A percentile compares a stretch with the other conserved stretches of the same genome.
Evolutionary conservation across 1,139 yeast species (phyloP).

Genomic region (Suhomyces bribrorum): DNA sequence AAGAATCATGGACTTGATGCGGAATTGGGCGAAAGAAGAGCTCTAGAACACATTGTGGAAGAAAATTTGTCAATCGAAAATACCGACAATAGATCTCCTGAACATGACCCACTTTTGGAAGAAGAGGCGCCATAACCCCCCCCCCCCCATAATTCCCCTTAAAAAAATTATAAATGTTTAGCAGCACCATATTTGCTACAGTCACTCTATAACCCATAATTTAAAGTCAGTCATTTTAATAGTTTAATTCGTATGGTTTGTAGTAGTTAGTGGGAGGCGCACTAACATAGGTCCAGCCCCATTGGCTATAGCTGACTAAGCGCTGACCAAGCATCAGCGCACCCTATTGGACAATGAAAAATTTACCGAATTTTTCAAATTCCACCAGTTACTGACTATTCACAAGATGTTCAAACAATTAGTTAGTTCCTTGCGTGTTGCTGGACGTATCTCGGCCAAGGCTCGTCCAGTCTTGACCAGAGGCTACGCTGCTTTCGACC

Average conservation of each 20-base stretch:
- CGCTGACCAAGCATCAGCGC: not conserved
- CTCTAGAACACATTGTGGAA: slow-evolving; percentile 35
- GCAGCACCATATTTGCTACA: no score
- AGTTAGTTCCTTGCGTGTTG: slow-evolving; percentile 22
- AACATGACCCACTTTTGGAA: slow-evolving; percentile 6
- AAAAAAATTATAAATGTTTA: no score
- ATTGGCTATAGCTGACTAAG: no score
- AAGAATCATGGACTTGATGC: slow-evolving; percentile 29
- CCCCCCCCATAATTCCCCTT: not conserved
- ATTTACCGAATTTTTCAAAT: slow-evolving; percentile 5
- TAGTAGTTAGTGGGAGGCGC: no score
- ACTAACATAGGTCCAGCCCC: no score
- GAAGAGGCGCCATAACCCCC: not conserved
- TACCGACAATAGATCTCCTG: not conserved
- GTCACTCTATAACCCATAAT: no score
- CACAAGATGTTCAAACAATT: slow-evolving; percentile 22
- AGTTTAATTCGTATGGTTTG: no score
- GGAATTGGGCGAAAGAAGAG: slow-evolving; percentile 33
- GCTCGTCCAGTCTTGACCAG: slow-evolving; percentile 40
- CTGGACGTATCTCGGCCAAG: slow-evolving; percentile 18
- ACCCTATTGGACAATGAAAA: slow-evolving; percentile 10
- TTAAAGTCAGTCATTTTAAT: no score
- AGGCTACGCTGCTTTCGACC: slow-evolving; percentile 70
- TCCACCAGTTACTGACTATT: slow-evolving; percentile 1
- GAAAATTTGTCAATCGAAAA: slow-evolving; percentile 21